These are phyloP conservation scores for Trichophyton schoenleinii DNA, from an alignment of 2,329 filamentous ascomycete species.

Conservation along the genomic window DNA sequence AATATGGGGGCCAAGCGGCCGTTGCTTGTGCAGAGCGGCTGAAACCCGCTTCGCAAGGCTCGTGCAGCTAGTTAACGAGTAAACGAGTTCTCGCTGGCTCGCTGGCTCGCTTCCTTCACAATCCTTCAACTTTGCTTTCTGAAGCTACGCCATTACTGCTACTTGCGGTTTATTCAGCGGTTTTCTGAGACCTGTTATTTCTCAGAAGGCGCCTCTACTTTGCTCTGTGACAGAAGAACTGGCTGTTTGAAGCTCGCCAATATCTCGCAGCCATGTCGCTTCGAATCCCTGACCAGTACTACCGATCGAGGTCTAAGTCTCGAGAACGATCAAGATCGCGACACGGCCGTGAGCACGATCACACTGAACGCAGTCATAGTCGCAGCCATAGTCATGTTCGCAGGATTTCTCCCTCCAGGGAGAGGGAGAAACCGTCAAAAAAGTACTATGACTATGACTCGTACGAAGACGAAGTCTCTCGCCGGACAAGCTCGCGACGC, in stretches of 20 bases:
- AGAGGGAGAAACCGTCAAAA: constrained; percentile 15
- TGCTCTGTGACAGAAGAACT: background rate
- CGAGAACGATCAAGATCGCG: constrained; percentile 6
- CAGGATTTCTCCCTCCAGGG: constrained; percentile 15
- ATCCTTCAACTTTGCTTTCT: background rate
- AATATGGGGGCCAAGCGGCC: background rate
- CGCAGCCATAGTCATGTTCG: constrained; percentile 23
- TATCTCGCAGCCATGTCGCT: constrained; percentile 19
- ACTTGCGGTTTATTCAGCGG: no score
- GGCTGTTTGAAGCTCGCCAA: background rate
- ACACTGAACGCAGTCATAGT: constrained; percentile 19
- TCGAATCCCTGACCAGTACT: constrained; percentile 18
- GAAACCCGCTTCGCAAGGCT: background rate
- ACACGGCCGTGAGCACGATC: background rate
- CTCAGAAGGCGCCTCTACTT: background rate
- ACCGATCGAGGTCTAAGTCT: constrained; percentile 2
- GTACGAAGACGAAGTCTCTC: constrained; percentile 17
- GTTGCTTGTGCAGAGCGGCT: constrained; percentile 4
- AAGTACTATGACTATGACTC: constrained; percentile 22
- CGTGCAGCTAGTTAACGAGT: background rate
- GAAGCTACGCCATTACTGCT: background rate
- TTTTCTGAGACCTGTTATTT: no score
- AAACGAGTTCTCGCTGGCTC: background rate
- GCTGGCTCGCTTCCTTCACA: background rate
- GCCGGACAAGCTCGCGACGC: constrained; percentile 6